Evolutionary conservation across 352 stramenopile genomes (phyloP), one percentile per base, ranked within the genome.

Genomic region (Phytophthora lateralis): DNA sequence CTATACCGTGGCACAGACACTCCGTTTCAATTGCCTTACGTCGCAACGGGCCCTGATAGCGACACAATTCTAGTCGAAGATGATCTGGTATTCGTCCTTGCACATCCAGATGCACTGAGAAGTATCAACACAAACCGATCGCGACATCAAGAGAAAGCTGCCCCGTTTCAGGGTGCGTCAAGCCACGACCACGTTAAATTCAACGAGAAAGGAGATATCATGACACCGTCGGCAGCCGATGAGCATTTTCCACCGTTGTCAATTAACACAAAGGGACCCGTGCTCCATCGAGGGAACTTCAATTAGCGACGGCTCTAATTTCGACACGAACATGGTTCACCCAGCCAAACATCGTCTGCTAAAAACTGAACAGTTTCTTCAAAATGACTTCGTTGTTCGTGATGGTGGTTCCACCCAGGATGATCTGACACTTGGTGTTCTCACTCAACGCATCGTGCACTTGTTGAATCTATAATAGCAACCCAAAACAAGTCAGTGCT

Each of bases 321-420:
- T 59, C 43, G 29, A 65, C 46, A 61, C 30, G 24, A n/a, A 49
- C 34, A 47, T 38, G 35, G n/a, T 4, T 11, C 34, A 45, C 35
- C 5, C 20, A 35, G 3, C 39, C 6, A 37, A 43, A 42, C n/a
- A 20, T 43, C 55, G 39, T 14, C 38, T 37, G 35, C 63, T 60
- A 66, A 37, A 58, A 62, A 7, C 42, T 63, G 41, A 91, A 83
- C 12, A 91, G 63, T 32, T 90, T 79, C 30, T 87, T 55, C 42
- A 89, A 37, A 39, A 93, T 58, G 37, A 91, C 66, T 24, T 86
- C 65, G 54, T 66, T 83, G 65, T 89, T 91, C 3, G 85, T 91
- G 45, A 91, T 68, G 6, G 80, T 91, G 6, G 85, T 93, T 54
- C 80, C 78, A 37, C 85, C 85, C 20, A 93, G 46, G 29, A 93